Conservation (phyloP, 768 basidiomycete species). For the Cystobasidium onofrii region DNA sequence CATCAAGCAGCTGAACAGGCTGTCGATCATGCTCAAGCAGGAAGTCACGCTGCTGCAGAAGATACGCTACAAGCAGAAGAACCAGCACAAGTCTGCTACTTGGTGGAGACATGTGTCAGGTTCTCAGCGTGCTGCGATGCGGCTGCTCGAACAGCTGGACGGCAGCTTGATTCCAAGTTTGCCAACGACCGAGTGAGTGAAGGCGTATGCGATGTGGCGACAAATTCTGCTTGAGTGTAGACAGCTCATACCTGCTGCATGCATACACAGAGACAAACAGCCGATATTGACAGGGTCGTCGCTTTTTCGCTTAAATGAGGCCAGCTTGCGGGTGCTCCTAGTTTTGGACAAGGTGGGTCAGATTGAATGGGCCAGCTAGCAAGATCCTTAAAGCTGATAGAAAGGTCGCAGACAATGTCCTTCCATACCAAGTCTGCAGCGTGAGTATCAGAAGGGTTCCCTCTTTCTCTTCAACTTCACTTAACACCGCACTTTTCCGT, state of each 20-base stretch:
- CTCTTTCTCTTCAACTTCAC: too few relatives aligned
- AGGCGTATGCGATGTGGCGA: background rate
- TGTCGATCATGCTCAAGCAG: background rate
- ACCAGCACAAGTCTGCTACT: conserved; percentile 19
- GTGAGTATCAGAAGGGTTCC: too few relatives aligned
- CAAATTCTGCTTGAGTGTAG: background rate
- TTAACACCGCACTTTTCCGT: too few relatives aligned
- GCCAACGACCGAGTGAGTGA: background rate
- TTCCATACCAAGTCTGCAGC: background rate
- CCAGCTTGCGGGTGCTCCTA: background rate
- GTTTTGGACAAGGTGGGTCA: background rate
- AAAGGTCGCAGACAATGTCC: background rate
- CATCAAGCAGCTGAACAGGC: conserved; percentile 24
- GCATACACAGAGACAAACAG: background rate
- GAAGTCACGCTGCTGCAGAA: conserved; percentile 16
- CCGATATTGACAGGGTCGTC: background rate
- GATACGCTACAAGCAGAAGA: conserved; percentile 31
- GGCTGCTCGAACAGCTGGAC: background rate
- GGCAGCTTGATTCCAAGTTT: background rate
- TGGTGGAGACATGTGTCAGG: conserved; percentile 29
- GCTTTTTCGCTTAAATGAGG: background rate
- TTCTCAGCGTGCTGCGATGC: background rate
- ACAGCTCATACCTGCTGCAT: background rate
- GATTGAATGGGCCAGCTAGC: too few relatives aligned
- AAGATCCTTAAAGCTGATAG: too few relatives aligned